These are phyloP conservation scores for Dactylellina leptospora DNA, from an alignment of 2,329 filamentous ascomycete species.

Conservation along the genomic window DNA sequence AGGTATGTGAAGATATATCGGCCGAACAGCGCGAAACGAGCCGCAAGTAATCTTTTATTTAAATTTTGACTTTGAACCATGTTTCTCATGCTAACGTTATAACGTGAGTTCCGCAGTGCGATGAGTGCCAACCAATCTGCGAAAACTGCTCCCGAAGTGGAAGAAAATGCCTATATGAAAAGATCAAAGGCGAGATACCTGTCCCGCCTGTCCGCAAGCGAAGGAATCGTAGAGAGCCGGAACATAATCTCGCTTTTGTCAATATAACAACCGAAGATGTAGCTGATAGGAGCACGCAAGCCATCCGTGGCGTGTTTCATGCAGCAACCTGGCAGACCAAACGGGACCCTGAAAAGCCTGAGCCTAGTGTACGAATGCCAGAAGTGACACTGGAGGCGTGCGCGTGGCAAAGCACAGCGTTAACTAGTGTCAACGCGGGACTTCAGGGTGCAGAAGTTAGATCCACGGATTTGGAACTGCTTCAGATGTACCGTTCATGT, in stretches of 20 bases:
- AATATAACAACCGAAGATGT: not conserved
- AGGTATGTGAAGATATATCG: not conserved
- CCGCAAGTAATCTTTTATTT: not conserved
- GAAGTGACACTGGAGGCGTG: too few species aligned
- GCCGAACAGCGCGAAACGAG: not conserved
- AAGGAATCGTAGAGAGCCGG: not conserved
- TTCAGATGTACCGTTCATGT: slow-evolving; percentile 1
- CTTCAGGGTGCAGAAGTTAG: not conserved
- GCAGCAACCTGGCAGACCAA: not conserved
- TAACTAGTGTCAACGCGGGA: not conserved
- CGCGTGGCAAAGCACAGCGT: not conserved
- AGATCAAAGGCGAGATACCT: slow-evolving; percentile 9
- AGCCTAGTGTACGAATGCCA: not conserved
- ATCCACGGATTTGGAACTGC: not conserved
- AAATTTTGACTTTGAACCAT: not conserved
- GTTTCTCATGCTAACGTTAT: not conserved
- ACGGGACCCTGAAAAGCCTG: not conserved
- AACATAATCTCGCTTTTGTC: not conserved
- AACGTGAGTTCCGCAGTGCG: not conserved
- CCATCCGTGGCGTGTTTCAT: not conserved
- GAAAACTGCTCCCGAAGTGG: slow-evolving; percentile 2
- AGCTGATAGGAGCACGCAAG: not conserved
- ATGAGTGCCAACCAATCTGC: slow-evolving; percentile 4
- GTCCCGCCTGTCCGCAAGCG: slow-evolving; percentile 1
- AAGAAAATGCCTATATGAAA: slow-evolving; percentile 5